phyloP scores from a whole-genome alignment of 768 basidiomycete species.

The Hypholoma sublateritium region DNA sequence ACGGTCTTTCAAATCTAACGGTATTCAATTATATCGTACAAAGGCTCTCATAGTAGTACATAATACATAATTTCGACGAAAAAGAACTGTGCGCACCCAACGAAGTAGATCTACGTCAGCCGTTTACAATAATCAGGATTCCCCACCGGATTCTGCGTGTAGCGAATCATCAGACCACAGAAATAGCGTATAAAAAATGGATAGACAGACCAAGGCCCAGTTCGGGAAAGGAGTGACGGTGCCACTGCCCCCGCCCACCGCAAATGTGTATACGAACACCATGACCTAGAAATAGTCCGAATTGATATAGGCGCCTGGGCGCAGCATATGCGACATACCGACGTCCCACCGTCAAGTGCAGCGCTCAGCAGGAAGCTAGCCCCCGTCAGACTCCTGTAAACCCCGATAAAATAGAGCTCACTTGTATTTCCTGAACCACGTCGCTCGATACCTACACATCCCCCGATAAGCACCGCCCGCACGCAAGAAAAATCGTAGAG shows the following conservation, averaged over 20 bases:
- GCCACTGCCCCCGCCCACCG: slow-evolving; percentile 44
- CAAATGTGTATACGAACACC: slow-evolving; percentile 46
- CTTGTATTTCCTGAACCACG: slow-evolving; percentile 53
- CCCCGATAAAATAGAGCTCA: not conserved
- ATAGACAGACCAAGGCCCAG: slow-evolving; percentile 35
- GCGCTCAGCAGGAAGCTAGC: slow-evolving; percentile 44
- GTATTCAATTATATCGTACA: too few relatives aligned
- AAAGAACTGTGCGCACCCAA: too few relatives aligned
- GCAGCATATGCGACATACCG: not conserved
- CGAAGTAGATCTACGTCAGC: slow-evolving; percentile 6
- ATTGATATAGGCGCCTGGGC: not conserved
- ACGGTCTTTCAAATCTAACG: too few relatives aligned
- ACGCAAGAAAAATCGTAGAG: not conserved
- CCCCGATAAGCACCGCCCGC: not conserved
- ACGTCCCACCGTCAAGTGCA: slow-evolving; percentile 53
- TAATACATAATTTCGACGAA: too few relatives aligned
- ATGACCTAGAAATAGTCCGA: slow-evolving; percentile 24
- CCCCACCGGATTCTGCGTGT: slow-evolving; percentile 19
- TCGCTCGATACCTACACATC: slow-evolving; percentile 30
- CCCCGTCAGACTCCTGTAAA: not conserved
- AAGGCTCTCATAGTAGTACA: too few relatives aligned
- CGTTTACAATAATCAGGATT: slow-evolving; percentile 29
- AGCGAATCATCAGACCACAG: not conserved
- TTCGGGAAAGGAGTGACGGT: slow-evolving; percentile 33
- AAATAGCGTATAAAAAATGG: not conserved